phyloP scores from a whole-genome alignment of 768 basidiomycete species.

The Russula virescens region DNA sequence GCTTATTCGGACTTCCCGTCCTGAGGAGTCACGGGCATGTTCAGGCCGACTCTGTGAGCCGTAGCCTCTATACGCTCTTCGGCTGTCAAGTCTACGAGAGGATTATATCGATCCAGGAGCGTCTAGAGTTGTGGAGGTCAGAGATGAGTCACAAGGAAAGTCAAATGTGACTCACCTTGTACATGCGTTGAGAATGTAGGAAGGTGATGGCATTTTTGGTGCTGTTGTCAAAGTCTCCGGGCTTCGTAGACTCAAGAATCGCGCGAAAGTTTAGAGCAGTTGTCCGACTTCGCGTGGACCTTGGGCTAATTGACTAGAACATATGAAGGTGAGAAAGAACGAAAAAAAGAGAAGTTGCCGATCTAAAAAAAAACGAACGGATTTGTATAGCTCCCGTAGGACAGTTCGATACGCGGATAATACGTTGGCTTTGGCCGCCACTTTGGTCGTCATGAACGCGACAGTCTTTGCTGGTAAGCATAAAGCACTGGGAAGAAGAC shows the following conservation, averaged over 20 bases:
- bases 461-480: too few relatives aligned
- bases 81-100: conserved; percentile 67
- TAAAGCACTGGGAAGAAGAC: too few relatives aligned
- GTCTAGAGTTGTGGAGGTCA: conserved; percentile 39
- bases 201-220: conserved; percentile 60
- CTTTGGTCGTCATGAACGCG: neutral
- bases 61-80: conserved; percentile 82
- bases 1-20: conserved; percentile 23
- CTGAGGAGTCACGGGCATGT: conserved; percentile 59
- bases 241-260: conserved; percentile 37
- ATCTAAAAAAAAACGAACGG: conserved; percentile 36
- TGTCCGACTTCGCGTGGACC: conserved; percentile 35
- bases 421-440: conserved; percentile 10
- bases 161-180: conserved; percentile 55
- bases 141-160: neutral
- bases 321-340: neutral
- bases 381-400: conserved; percentile 49
- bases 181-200: conserved; percentile 62
- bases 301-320: conserved; percentile 35
- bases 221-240: conserved; percentile 37
- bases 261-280: conserved; percentile 50
- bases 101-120: conserved; percentile 84
- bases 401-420: conserved; percentile 44
- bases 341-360: neutral
- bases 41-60: conserved; percentile 78